These are phyloP conservation scores for Sporobolus alterniflorus DNA, from an alignment of 202 grass and related monocot genomes.

Conservation along the genomic window DNA sequence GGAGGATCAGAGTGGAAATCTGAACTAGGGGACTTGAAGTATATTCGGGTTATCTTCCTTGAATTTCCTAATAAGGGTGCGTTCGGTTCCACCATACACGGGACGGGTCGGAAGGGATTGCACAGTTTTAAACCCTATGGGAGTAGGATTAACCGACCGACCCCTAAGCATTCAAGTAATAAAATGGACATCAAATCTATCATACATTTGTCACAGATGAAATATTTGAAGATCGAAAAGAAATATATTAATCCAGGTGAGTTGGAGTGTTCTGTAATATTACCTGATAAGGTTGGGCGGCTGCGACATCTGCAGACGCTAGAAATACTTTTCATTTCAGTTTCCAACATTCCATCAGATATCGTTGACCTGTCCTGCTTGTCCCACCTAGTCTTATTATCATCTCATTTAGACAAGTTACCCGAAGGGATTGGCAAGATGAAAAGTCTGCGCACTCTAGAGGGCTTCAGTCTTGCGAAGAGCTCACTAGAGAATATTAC, in stretches of 20 bases:
- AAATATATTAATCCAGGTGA: too few relatives aligned
- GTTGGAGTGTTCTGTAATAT: too few relatives aligned
- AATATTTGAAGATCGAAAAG: conserved; percentile 18
- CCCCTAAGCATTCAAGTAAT: accelerated
- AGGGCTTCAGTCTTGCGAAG: accelerated
- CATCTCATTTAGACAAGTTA: accelerated
- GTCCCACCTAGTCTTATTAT: background rate
- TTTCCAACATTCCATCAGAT: background rate
- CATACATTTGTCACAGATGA: conserved; percentile 22
- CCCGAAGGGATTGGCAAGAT: background rate
- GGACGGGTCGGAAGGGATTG: too few relatives aligned
- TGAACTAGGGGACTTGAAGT: conserved; percentile 8
- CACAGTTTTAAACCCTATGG: too few relatives aligned
- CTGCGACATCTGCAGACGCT: conserved; percentile 21
- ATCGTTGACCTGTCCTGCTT: background rate
- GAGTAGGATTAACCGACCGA: too few relatives aligned
- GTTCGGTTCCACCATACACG: too few relatives aligned
- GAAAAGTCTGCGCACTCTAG: background rate
- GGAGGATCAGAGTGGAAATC: background rate
- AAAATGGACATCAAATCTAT: background rate
- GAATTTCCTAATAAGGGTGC: background rate
- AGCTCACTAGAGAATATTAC: background rate
- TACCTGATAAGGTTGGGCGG: background rate
- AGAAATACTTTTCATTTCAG: background rate
- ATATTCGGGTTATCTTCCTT: conserved; percentile 7